phyloP scores from a whole-genome alignment of 306 rosid genomes.

The Vigna hirtella region DNA sequence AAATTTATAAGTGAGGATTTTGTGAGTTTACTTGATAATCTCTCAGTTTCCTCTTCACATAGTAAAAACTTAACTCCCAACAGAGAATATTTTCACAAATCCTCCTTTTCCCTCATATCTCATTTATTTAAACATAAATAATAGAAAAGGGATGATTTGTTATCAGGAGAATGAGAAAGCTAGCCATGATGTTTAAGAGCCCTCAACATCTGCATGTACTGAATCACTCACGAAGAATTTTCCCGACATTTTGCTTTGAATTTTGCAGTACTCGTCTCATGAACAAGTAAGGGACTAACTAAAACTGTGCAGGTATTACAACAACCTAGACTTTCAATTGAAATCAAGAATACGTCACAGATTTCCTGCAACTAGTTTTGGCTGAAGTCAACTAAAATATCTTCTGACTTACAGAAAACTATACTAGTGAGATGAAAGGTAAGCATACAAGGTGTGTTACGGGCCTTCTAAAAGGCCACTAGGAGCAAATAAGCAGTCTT shows the following conservation, averaged over 20 bases:
- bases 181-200: conserved; percentile 5
- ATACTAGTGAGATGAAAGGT: conserved; percentile 8
- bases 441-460: not conserved
- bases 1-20: not conserved
- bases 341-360: not conserved
- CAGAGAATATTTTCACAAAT: conserved; percentile 8
- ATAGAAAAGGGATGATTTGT: not conserved
- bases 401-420: not conserved
- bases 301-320: conserved; percentile 23
- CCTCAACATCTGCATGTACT: conserved; percentile 24
- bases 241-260: not conserved
- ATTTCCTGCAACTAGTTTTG: conserved; percentile 10
- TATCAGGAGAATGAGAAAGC: conserved; percentile 19
- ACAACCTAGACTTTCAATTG: not conserved
- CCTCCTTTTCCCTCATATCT: conserved; percentile 7
- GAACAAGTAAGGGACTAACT: conserved; percentile 6
- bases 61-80: not conserved
- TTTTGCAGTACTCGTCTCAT: not conserved
- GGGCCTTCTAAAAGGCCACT: not conserved
- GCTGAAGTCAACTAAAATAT: not conserved
- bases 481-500: conserved; percentile 4
- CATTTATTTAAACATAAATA: conserved; percentile 23
- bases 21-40: not conserved
- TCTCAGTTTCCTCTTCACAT: not conserved
- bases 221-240: conserved; percentile 4